Conservation (phyloP, 2,329 filamentous ascomycete species). For the Colletotrichum kahawae region DNA sequence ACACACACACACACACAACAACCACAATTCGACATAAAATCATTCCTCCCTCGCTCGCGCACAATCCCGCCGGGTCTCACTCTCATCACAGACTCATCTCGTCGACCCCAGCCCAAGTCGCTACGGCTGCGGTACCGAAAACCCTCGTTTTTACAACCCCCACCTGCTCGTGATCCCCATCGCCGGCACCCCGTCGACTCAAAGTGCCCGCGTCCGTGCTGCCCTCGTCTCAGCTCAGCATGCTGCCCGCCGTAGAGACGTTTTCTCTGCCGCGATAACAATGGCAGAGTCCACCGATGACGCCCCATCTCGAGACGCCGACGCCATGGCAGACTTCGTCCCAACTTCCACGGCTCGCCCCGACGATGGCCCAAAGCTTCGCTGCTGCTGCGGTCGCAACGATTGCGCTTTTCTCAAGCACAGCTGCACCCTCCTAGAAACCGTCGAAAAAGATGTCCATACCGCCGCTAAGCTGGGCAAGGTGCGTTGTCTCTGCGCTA, state of each 20-base stretch:
- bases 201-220: background rate
- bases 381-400: constrained; percentile 84
- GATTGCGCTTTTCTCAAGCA: constrained; percentile 83
- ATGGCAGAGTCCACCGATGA: constrained; percentile 18
- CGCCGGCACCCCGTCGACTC: background rate
- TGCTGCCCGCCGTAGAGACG: constrained; percentile 10
- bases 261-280: constrained; percentile 15
- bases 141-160: background rate
- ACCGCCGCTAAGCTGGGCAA: constrained; percentile 88
- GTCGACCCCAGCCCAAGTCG: background rate
- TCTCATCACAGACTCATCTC: background rate
- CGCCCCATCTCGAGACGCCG: constrained; percentile 1
- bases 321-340: constrained; percentile 22
- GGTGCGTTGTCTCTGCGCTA: constrained; percentile 64
- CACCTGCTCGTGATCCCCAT: background rate
- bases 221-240: constrained; percentile 5
- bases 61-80: background rate
- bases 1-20: background rate
- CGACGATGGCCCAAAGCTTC: constrained; percentile 41
- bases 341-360: constrained; percentile 2
- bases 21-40: constrained; percentile 10
- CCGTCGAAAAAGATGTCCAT: constrained; percentile 85
- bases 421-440: constrained; percentile 78
- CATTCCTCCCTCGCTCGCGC: background rate
- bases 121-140: background rate